Base-by-base conservation (phyloP, 192 early-diverging fungal species). In the Gaertneriomyces sp. region DNA sequence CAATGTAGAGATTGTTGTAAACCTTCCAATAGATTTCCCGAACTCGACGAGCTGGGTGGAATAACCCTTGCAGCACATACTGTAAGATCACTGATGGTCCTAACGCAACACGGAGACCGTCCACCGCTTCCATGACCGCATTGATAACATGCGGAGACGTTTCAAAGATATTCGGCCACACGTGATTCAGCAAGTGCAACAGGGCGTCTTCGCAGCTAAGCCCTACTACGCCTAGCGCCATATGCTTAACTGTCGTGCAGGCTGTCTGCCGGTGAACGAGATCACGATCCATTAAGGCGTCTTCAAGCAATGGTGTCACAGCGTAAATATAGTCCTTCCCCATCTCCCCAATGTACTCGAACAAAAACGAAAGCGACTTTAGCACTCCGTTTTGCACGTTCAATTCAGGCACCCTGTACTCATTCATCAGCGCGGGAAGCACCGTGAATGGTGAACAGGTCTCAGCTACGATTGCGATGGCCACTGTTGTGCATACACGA, bases 81-180 rank as follows among this genome's bases (percentile, higher is more conserved):
- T 91, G 85, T 50, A 98, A 61, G 43, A 97, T 81, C 7, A 86
- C 84, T 0, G 83, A 82, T 9, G 95, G 91, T 0, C 97, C 97
- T 25, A 99, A 66, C 4, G 93, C 91, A 7, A 98, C 85, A 9
- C 94, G 85, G 45, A 94, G 77, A 40, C 92, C 95, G 66, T 99
- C 97, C 46, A 99, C 89, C 17, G 95, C 94, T 61, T 97, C 94
- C 79, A 97, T 91, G 5, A 99, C 97, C 6, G 95, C 92, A 74
- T 93, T 95, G 72, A 98, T 98, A 7, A 98, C 93, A 74, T 99
- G 97, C 45, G 97, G 96, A 0, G 77, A 79, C 7, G 80, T 81
- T 72, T 99, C 97, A 74, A 99, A 99, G 60, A 99, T 94, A 71
- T 99, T 99, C 14, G 97, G 97, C 95, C 95, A 98, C 17, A 99